Conservation (phyloP, 768 basidiomycete genomes). For the Pulveroboletus sp. region DNA sequence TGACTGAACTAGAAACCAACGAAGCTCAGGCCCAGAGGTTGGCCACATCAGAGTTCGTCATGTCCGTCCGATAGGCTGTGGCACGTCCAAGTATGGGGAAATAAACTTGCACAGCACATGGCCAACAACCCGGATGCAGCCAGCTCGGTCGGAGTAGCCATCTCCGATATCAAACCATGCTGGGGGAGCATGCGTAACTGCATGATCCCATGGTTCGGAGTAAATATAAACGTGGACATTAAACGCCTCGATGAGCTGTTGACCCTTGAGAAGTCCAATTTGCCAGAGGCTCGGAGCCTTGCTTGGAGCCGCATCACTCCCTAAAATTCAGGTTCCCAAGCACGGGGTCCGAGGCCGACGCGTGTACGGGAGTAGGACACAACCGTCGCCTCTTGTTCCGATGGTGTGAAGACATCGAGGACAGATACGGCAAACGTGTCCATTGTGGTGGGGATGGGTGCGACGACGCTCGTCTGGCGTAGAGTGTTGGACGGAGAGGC, state of each 20-base stretch:
- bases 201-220: neutral
- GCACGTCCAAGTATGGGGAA: constrained; percentile 1
- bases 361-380: no score
- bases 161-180: neutral
- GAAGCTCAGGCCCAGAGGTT: neutral
- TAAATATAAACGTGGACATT: no score
- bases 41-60: neutral
- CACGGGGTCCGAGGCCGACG: no score
- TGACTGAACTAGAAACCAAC: neutral
- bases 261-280: no score
- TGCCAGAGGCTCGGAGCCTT: no score
- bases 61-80: neutral
- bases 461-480: no score
- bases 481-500: neutral
- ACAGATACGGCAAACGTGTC: no score
- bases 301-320: no score
- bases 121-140: neutral
- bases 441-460: no score
- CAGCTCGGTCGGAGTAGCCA: neutral
- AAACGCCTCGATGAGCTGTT: neutral
- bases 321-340: no score
- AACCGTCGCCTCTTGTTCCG: no score
- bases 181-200: neutral
- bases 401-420: no score
- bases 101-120: neutral